Conservation (phyloP, 164 flowering plant genomes). For the Hamamelis virginiana region DNA sequence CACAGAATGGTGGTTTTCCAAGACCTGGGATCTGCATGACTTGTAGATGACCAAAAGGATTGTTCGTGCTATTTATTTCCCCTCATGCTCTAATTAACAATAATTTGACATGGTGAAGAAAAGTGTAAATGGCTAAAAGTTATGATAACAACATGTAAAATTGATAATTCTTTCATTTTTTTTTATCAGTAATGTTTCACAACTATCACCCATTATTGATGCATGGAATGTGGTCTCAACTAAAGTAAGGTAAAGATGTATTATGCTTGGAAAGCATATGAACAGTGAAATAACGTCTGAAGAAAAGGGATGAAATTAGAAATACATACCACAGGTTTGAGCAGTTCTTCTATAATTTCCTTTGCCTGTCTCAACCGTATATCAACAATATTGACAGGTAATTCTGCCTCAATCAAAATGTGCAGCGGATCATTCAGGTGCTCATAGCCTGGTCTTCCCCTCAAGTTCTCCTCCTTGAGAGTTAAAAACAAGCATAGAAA, state of each 20-base stretch:
- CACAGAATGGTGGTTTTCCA: no score
- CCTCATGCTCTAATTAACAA: no score
- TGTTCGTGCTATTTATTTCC: no score
- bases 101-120: no score
- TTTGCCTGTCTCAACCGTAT: constrained; percentile 81
- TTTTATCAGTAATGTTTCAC: no score
- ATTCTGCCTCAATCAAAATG: constrained; percentile 91
- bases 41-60: no score
- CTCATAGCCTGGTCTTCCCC: constrained; percentile 97
- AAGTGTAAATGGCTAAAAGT: no score
- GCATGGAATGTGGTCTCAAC: no score
- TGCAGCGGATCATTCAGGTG: constrained; percentile 92
- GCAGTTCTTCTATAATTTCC: constrained; percentile 87
- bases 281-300: not conserved
- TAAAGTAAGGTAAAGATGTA: not conserved
- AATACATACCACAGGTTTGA: constrained; percentile 90
- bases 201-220: no score
- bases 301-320: not conserved
- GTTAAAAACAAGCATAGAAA: constrained; percentile 10
- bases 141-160: no score
- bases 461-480: constrained; percentile 80
- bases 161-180: no score
- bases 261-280: not conserved
- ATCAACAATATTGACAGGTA: constrained; percentile 80
- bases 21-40: no score